Base-by-base conservation (phyloP, 768 basidiomycete genomes). In the Boletus barrowsii region DNA sequence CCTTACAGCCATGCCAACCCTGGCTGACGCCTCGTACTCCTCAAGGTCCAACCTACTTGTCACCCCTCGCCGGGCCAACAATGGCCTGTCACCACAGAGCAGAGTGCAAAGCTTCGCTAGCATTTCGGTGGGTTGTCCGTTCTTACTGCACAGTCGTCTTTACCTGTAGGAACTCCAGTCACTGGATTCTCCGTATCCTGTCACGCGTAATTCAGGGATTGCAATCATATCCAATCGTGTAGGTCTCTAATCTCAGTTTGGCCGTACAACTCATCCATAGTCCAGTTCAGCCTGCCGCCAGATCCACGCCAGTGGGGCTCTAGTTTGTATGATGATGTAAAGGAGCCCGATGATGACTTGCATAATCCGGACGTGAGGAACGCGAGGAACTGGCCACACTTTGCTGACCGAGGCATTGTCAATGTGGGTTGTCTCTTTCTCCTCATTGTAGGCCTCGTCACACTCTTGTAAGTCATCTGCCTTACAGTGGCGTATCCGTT, bases 391-490 rank as follows among this genome's bases (percentile, higher is more conserved):
- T 53, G 70, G 72, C 47, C 75, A 17, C 72, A 79, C 53, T 76
- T 83, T 61, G 82, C 83, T 15, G 64, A 74, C 53, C 75, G 90
- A 72, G 88, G 88, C 37, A 63, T 90, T 47, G 75, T 79, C 8
- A 93, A 94, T 64, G 65, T 90, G 0, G 85, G 90, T 2, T 92
- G 88, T 65, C 73, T 93, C 22, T 55, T 78, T 49, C 52, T 87
- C 46, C 69, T 92, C 14, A 73, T 79, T 26, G 49, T 68, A 49
- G 73, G 72, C 22, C 72, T 82, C 48, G 56, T 85, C 14, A 70
- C 76, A 17, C 75, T 87, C 41, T 88, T 89, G 86, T 87, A 66
- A 71, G 83, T 69, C 26, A 26, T 33, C n/a, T 47, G 8, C 40
- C 36, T 20, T 5, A 26, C 26, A 17, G 3, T 20, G 8, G 10